Evolutionary conservation across 1,284 basidiomycete species (phyloP), one percentile per base, ranked within the genome.

Genomic region (Heimioporus punctisporus): DNA sequence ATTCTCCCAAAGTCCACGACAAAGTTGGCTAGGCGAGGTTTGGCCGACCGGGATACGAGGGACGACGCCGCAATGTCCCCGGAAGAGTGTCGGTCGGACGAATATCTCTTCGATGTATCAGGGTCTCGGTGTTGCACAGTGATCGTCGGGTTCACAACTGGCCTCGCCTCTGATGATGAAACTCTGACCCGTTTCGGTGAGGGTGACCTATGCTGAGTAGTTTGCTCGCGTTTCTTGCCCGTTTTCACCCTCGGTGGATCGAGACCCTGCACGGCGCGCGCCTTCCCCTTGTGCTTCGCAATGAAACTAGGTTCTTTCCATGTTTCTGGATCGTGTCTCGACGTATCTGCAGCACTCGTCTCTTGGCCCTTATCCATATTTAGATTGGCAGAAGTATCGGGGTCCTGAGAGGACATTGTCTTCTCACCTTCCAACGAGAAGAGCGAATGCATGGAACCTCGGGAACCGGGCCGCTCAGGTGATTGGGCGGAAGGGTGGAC

Each of bases 281-380:
- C 50, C 45, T 61, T 69, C 6, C 27, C 56, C 41, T 60, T 69
- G 40, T 30, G 26, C 40, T 40, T 70, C 23, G 45, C 21, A 46
- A 72, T 56, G 48, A 69, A 69, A 44, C 65, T 69, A 12, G 67
- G 67, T 12, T 56, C 54, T 44, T 63, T 70, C 67, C 67, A 69
- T 37, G 68, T 49, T 27, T 57, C 58, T 6, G 65, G 30, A 27
- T 69, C 58, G 26, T 69, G 70, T 34, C 42, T 45, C 40, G 52
- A 46, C 31, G 28, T n/a, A 14, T 27, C 39, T 6, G 10, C 7
- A 37, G 41, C 25, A 25, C 30, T 34, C 23, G 26, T 37, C 50
- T 45, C 53, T 40, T 50, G 43, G 26, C 21, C 15, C 12, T 39
- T 23, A 19, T 34, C 37, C 28, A 42, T 43, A 21, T 37, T 46